A percentile compares a stretch with the other conserved stretches of the same genome.
Conservation (phyloP, 352 stramenopile species). For the Saprolegnia diclina region DNA sequence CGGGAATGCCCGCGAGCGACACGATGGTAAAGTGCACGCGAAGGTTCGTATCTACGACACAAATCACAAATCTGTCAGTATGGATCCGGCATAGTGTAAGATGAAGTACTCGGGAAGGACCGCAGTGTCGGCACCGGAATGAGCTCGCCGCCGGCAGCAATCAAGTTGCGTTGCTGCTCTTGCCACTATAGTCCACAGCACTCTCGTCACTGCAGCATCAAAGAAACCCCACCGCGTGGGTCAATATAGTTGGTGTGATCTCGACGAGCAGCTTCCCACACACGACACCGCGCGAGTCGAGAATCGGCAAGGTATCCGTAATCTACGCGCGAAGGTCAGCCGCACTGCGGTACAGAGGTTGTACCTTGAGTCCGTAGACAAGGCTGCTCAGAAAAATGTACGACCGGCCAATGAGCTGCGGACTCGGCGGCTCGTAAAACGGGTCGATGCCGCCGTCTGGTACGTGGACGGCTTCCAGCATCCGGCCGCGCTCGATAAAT, state of each 20-base stretch:
- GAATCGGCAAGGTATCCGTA: conserved; percentile 47
- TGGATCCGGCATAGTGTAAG: conserved; percentile 35
- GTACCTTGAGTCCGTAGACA: conserved; percentile 47
- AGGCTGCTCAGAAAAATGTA: conserved; percentile 65
- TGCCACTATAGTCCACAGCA: conserved; percentile 44
- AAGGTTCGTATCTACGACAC: conserved; percentile 46
- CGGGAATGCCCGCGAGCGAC: conserved; percentile 50
- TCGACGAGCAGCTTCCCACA: conserved; percentile 52
- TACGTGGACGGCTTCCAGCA: conserved; percentile 30
- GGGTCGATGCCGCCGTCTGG: conserved; percentile 51
- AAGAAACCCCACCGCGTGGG: conserved; percentile 31
- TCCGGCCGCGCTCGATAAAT: conserved; percentile 18
- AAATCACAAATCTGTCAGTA: conserved; percentile 19
- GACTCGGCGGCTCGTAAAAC: conserved; percentile 65
- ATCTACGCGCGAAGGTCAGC: conserved; percentile 27
- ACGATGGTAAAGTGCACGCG: conserved; percentile 50
- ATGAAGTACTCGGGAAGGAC: conserved; percentile 32
- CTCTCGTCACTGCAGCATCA: not conserved
- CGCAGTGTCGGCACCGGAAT: conserved; percentile 8
- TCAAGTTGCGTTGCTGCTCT: conserved; percentile 48
- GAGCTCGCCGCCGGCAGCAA: conserved; percentile 47
- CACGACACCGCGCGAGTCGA: conserved; percentile 40
- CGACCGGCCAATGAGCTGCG: conserved; percentile 65
- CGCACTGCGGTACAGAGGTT: not conserved
- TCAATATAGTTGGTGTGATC: conserved; percentile 54